A percentile compares a stretch with the other conserved stretches of the same genome.
These are phyloP conservation scores for Triangularia verruculosa DNA, from an alignment of 2,329 filamentous ascomycete genomes.

Conservation along the genomic window DNA sequence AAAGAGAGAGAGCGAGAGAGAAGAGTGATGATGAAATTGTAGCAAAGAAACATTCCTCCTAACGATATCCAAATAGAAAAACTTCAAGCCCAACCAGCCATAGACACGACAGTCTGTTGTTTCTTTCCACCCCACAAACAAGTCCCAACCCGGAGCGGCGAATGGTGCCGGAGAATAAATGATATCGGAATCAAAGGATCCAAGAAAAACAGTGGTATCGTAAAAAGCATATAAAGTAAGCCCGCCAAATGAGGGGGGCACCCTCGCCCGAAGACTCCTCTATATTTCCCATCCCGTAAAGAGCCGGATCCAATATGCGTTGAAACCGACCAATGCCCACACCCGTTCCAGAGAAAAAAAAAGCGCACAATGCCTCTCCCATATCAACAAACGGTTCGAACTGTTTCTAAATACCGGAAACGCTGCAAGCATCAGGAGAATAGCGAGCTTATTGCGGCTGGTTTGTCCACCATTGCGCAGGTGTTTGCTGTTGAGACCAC, in stretches of 20 bases:
- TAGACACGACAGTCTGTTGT: background rate
- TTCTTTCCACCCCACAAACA: background rate
- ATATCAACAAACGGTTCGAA: background rate
- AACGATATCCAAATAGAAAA: background rate
- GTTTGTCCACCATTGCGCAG: slow-evolving; percentile 53
- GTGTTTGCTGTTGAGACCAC: slow-evolving; percentile 48
- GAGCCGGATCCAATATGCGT: background rate
- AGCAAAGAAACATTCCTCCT: background rate
- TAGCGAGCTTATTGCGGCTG: slow-evolving; percentile 44
- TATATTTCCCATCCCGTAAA: background rate
- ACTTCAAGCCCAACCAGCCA: background rate
- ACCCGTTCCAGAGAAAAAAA: background rate
- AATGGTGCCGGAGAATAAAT: background rate
- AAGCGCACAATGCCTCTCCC: background rate
- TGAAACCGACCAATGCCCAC: background rate
- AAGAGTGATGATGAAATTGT: background rate
- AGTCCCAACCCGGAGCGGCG: background rate
- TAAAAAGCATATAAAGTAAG: background rate
- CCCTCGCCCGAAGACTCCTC: background rate
- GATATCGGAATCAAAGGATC: background rate
- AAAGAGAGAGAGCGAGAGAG: background rate
- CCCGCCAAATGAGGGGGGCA: background rate
- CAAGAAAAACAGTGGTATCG: background rate
- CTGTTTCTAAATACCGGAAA: background rate
- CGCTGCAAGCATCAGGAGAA: background rate